phyloP scores from a whole-genome alignment of 2,329 filamentous ascomycete species.

The Zasmidium citrigriseum region DNA sequence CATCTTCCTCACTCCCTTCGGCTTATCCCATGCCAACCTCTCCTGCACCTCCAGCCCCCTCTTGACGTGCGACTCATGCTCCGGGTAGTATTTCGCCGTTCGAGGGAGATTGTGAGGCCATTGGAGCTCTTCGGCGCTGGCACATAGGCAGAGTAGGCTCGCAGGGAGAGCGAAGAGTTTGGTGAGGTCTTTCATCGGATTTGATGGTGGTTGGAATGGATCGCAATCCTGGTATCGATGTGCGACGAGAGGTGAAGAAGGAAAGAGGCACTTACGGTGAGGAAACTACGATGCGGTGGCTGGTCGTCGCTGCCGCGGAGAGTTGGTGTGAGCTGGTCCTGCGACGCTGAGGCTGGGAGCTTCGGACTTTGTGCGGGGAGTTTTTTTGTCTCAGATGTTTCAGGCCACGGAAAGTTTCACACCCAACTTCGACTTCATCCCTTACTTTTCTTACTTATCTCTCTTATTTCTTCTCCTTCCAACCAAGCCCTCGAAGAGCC shows the following conservation, averaged over 20 bases:
- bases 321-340: not conserved
- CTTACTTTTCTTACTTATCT: no score
- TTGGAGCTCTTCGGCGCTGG: slow-evolving; percentile 34
- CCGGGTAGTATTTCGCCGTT: slow-evolving; percentile 50
- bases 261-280: not conserved
- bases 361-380: not conserved
- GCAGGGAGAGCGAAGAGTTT: slow-evolving; percentile 29
- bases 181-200: slow-evolving; percentile 25
- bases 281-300: not conserved
- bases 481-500: no score
- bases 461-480: no score
- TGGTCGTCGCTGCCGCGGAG: not conserved
- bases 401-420: no score
- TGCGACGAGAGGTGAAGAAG: not conserved
- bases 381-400: no score
- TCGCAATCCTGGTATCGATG: not conserved
- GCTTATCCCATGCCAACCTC: slow-evolving; percentile 45
- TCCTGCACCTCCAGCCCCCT: slow-evolving; percentile 43
- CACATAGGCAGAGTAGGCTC: slow-evolving; percentile 15
- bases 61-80: slow-evolving; percentile 47
- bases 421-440: not conserved
- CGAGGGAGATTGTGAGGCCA: slow-evolving; percentile 51
- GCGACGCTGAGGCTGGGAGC: not conserved
- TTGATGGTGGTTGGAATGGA: not conserved
- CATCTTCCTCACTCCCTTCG: slow-evolving; percentile 72